Base-by-base conservation (phyloP, 2,329 filamentous ascomycete species). In the Clarireedia hainanense region DNA sequence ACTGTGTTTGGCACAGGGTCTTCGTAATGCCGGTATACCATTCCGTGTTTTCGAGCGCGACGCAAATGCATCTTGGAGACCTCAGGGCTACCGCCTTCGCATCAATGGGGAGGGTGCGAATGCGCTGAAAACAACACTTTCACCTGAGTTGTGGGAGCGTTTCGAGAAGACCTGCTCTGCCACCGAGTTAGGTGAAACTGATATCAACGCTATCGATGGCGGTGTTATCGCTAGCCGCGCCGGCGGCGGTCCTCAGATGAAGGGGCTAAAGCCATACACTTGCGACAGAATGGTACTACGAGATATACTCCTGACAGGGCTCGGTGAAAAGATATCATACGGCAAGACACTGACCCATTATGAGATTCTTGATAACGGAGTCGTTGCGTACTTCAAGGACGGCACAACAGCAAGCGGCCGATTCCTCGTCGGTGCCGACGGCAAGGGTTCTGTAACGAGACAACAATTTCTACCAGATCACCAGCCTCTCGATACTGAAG, bases 361-460 rank as follows among this genome's bases (percentile, higher is more conserved):
- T 40, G 37, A 57, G 17, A 37, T 57, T 3, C 50, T 42, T 1
- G 26, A 49, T 2, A 57, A 60, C 6, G 60, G 57, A 1, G 62
- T 72, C 1, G 53, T 57, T 10, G 70, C 63, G 2, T 50, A 58
- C 50, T 74, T 74, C 52, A 56, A 61, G 0, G 72, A 74, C 37
- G 70, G 71, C 2, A 67, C 66, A 0, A 59, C 50, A 0, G 65
- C 65, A 20, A 47, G 61, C 0, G 72, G 71, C 0, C 60, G 61
- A 2, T 56, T 75, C 4, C 65, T 75, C 3, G 65, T 75, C 10
- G 73, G 73, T 3, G 72, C 72, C 1, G 73, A 75, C 58, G 73
- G 73, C 4, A 58, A 65, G 5, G 56, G 66, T 5, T 74, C 71
- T 7, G 55, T 48, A 5, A 65, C 74, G 15, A 65, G 73, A 5